Evolutionary conservation across 78 protist species (phyloP).

Genomic region (Pelomyxa schiedti): DNA sequence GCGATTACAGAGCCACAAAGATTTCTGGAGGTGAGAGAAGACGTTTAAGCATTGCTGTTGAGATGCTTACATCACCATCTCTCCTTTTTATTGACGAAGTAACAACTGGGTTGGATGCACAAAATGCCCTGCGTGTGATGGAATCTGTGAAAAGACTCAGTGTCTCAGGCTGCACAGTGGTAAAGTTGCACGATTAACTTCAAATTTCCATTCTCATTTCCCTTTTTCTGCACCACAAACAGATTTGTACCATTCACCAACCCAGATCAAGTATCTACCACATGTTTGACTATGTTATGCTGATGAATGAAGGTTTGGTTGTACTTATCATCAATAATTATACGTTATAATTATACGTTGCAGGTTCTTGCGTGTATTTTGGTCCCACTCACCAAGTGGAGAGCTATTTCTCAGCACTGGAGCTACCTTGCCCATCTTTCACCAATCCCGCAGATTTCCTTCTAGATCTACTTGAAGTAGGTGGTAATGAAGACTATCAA

Average conservation of each 20-base stretch:
- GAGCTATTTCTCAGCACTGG: slow-evolving; percentile 9
- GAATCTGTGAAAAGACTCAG: too few relatives aligned
- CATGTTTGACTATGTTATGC: slow-evolving; percentile 44
- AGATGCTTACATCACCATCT: slow-evolving; percentile 44
- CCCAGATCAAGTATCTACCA: slow-evolving; percentile 50
- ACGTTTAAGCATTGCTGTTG: slow-evolving; percentile 53
- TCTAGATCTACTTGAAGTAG: too few relatives aligned
- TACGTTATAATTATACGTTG: too few relatives aligned
- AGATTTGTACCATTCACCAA: slow-evolving; percentile 89
- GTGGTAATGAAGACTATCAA: too few relatives aligned
- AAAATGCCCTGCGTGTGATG: slow-evolving; percentile 22
- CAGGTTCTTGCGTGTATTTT: slow-evolving; percentile 41
- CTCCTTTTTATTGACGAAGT: slow-evolving; percentile 50
- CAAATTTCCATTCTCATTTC: too few relatives aligned
- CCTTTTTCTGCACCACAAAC: too few relatives aligned
- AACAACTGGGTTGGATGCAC: slow-evolving; percentile 38
- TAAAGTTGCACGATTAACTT: too few relatives aligned
- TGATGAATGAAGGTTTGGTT: slow-evolving; percentile 66
- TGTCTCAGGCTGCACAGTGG: too few relatives aligned
- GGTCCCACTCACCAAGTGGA: slow-evolving; percentile 27
- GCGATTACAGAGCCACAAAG: too few relatives aligned
- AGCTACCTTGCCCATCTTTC: slow-evolving; percentile 18
- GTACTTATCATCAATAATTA: too few relatives aligned
- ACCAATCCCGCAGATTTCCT: slow-evolving; percentile 50
- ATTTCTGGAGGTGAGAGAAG: slow-evolving; percentile 41